A percentile compares a stretch with the other conserved stretches of the same genome.
phyloP scores from a whole-genome alignment of 2,329 filamentous ascomycete genomes.

The Elsinoe australis region DNA sequence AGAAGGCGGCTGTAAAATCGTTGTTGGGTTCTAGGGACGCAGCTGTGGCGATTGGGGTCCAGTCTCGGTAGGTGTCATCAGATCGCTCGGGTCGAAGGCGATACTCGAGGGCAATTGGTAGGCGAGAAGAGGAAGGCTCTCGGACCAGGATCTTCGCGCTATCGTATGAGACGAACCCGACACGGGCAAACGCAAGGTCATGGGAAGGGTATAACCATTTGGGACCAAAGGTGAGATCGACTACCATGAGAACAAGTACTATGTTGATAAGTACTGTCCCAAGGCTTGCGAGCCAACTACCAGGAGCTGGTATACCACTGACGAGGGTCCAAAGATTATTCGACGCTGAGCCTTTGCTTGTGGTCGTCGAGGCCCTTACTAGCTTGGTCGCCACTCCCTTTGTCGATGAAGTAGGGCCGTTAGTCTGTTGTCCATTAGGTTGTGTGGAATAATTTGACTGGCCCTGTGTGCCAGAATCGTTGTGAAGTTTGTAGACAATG shows the following conservation, averaged over 20 bases:
- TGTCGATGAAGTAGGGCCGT: too few species aligned
- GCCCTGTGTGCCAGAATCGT: too few species aligned
- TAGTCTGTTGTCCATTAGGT: too few species aligned
- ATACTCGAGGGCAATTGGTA: slow-evolving; percentile 68
- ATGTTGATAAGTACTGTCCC: slow-evolving; percentile 55
- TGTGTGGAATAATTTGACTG: too few species aligned
- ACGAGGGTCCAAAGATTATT: slow-evolving; percentile 61
- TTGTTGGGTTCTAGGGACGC: slow-evolving; percentile 63
- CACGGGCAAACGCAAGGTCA: slow-evolving; percentile 74
- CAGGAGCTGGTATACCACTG: slow-evolving; percentile 66
- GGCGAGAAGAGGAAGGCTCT: slow-evolving; percentile 66
- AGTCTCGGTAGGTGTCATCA: slow-evolving; percentile 47
- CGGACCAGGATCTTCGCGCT: slow-evolving; percentile 76
- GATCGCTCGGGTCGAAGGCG: slow-evolving; percentile 29
- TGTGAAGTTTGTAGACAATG: too few species aligned
- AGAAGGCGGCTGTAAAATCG: slow-evolving; percentile 71
- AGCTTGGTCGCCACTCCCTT: too few species aligned
- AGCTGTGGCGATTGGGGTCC: slow-evolving; percentile 60
- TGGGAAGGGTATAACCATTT: slow-evolving; percentile 60
- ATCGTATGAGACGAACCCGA: slow-evolving; percentile 76
- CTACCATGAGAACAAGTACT: slow-evolving; percentile 57
- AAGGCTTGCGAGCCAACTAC: slow-evolving; percentile 58
- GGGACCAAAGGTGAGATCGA: slow-evolving; percentile 72
- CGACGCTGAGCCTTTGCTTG: slow-evolving; percentile 28
- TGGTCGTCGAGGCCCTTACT: too few species aligned